Conservation (phyloP, 2,329 filamentous ascomycete genomes). For the Calycina herbarum region DNA sequence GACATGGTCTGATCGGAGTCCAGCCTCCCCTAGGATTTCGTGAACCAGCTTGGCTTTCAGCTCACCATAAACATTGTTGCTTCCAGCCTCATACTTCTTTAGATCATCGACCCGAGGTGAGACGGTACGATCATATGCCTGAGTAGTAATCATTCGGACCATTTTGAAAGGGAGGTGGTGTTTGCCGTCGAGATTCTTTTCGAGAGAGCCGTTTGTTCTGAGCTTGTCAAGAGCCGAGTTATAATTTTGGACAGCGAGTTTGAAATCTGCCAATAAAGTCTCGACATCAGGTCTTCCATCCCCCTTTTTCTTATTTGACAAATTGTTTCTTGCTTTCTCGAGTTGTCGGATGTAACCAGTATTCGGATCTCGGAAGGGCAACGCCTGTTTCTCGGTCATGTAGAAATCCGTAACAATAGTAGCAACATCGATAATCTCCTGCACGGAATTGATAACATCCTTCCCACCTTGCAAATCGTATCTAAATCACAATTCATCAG, state of each 20-base stretch:
- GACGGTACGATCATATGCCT: conserved; percentile 90
- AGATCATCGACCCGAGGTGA: conserved; percentile 84
- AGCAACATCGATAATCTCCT: conserved; percentile 71
- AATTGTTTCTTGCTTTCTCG: conserved; percentile 57
- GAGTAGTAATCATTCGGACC: conserved; percentile 77
- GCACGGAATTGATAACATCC: conserved; percentile 75
- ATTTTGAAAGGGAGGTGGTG: conserved; percentile 70
- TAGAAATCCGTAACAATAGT: conserved; percentile 73
- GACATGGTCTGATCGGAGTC: conserved; percentile 77
- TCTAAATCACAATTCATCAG: conserved; percentile 37
- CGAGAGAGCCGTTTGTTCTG: conserved; percentile 69
- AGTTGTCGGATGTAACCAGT: conserved; percentile 75
- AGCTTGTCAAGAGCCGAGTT: conserved; percentile 69
- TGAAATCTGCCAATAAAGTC: conserved; percentile 60
- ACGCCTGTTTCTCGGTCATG: conserved; percentile 67
- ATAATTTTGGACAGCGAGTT: conserved; percentile 71
- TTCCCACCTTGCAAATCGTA: conserved; percentile 77
- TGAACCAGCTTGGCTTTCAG: conserved; percentile 82
- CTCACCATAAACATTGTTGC: conserved; percentile 94
- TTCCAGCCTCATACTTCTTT: conserved; percentile 82
- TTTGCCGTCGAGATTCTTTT: conserved; percentile 67
- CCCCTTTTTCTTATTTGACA: conserved; percentile 50
- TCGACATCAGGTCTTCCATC: conserved; percentile 48
- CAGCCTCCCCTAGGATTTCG: conserved; percentile 73
- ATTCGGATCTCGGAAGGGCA: conserved; percentile 68